These are phyloP conservation scores for Rhynchospora pubera DNA, from an alignment of 176 grass and related monocot species.

Conservation along the genomic window DNA sequence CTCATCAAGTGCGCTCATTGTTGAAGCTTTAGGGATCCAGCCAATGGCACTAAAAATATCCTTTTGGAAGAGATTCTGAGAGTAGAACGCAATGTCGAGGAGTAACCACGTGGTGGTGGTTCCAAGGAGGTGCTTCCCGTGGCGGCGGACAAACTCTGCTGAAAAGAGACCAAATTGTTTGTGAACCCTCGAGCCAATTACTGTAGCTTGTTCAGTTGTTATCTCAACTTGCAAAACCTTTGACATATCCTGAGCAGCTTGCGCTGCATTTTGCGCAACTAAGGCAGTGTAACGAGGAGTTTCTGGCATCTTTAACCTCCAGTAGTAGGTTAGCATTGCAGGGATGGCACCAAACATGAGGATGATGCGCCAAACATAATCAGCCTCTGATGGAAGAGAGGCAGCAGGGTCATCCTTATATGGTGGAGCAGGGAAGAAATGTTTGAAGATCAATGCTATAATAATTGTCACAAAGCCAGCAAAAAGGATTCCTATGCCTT, in stretches of 20 bases:
- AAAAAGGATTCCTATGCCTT: conserved; percentile 31
- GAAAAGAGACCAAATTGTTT: conserved; percentile 25
- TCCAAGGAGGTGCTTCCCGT: conserved; percentile 25
- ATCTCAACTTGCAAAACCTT: conserved; percentile 31
- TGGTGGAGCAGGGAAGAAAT: neutral
- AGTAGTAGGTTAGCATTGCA: conserved; percentile 27
- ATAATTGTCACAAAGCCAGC: conserved; percentile 23
- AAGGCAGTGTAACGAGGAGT: conserved; percentile 31
- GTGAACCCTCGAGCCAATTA: neutral
- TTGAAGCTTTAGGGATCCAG: conserved; percentile 29
- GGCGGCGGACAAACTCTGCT: conserved; percentile 20
- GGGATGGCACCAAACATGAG: conserved; percentile 29
- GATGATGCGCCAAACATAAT: conserved; percentile 27
- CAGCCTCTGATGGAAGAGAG: conserved; percentile 12
- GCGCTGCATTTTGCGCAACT: conserved; percentile 12
- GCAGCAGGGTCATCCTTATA: conserved; percentile 7
- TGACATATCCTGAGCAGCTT: conserved; percentile 28
- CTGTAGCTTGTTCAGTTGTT: conserved; percentile 13
- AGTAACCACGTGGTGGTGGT: conserved; percentile 32
- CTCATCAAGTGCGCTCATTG: conserved; percentile 31
- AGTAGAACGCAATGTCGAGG: conserved; percentile 39
- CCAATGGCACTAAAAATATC: conserved; percentile 35
- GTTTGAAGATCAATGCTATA: conserved; percentile 7
- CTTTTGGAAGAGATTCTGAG: conserved; percentile 36
- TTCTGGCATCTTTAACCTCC: conserved; percentile 29